phyloP scores from a whole-genome alignment of 352 stramenopile species.

The Pythium scleroteichum region DNA sequence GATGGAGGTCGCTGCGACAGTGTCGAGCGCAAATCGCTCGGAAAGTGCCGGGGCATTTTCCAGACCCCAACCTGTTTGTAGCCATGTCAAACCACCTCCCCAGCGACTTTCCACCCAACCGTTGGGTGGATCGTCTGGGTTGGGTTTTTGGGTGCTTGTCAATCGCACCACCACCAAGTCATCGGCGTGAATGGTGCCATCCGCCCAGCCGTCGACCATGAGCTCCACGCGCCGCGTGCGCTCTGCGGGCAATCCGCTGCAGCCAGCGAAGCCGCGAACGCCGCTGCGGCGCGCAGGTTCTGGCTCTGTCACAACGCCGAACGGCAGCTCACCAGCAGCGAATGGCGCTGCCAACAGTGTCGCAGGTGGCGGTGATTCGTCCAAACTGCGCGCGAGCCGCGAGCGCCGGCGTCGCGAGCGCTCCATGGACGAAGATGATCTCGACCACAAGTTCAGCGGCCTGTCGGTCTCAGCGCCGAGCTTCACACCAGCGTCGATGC shows the following conservation, averaged over 20 bases:
- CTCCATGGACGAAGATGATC: constrained; percentile 57
- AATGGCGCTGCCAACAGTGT: constrained; percentile 1
- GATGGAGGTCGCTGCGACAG: too few relatives aligned
- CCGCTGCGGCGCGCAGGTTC: constrained; percentile 8
- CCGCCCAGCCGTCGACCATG: constrained; percentile 4
- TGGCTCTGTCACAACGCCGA: not conserved
- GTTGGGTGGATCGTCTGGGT: constrained; percentile 1
- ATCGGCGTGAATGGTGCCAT: constrained; percentile 18
- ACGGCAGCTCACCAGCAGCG: not conserved
- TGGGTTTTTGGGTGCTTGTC: constrained; percentile 14
- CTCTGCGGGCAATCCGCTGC: constrained; percentile 17
- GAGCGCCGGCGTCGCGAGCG: constrained; percentile 60
- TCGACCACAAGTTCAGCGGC: constrained; percentile 67
- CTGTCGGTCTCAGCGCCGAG: constrained; percentile 51
- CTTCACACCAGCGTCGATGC: constrained; percentile 35
- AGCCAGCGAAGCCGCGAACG: constrained; percentile 15
- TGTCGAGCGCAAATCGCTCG: too few relatives aligned
- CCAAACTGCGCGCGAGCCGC: constrained; percentile 62
- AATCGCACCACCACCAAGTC: not conserved
- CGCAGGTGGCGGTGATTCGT: constrained; percentile 23
- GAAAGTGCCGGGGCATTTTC: too few relatives aligned
- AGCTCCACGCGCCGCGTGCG: constrained; percentile 19
- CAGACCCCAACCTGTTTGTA: not conserved
- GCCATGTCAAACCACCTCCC: not conserved
- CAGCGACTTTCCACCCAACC: not conserved